phyloP scores from a whole-genome alignment of 1,284 basidiomycete genomes.

The Apiotrichum brassicae region DNA sequence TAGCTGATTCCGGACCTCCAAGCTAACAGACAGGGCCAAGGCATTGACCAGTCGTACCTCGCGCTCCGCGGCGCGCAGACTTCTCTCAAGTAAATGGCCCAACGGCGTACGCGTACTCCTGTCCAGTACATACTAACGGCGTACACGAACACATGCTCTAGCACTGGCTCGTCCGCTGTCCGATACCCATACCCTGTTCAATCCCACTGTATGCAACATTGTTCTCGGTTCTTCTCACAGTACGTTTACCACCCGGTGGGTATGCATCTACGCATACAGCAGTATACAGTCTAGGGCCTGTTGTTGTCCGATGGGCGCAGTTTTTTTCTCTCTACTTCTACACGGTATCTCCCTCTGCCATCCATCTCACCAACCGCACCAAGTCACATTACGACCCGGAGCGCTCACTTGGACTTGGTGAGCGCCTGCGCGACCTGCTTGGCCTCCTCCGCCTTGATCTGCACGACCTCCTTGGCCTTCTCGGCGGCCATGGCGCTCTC shows the following conservation, averaged over 20 bases:
- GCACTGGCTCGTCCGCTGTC: no score
- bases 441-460: slow-evolving; percentile 19
- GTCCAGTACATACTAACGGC: no score
- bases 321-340: background rate
- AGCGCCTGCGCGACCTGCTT: slow-evolving; percentile 12
- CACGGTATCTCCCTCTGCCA: no score
- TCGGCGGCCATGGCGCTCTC: background rate
- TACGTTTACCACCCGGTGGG: background rate
- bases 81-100: slow-evolving; percentile 37
- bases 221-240: background rate
- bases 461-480: slow-evolving; percentile 8
- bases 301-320: background rate
- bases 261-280: slow-evolving; percentile 4
- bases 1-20: background rate
- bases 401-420: background rate
- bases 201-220: slow-evolving; percentile 1
- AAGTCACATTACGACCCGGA: no score
- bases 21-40: slow-evolving; percentile 34
- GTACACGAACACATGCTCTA: no score
- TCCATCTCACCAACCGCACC: no score
- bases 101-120: no score
- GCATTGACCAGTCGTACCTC: slow-evolving; percentile 46
- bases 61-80: slow-evolving; percentile 43
- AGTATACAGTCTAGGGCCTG: slow-evolving; percentile 2
- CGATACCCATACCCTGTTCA: background rate